Evolutionary conservation across 2,329 filamentous ascomycete genomes (phyloP).

Genomic region (Ceratocystis alfenasii): DNA sequence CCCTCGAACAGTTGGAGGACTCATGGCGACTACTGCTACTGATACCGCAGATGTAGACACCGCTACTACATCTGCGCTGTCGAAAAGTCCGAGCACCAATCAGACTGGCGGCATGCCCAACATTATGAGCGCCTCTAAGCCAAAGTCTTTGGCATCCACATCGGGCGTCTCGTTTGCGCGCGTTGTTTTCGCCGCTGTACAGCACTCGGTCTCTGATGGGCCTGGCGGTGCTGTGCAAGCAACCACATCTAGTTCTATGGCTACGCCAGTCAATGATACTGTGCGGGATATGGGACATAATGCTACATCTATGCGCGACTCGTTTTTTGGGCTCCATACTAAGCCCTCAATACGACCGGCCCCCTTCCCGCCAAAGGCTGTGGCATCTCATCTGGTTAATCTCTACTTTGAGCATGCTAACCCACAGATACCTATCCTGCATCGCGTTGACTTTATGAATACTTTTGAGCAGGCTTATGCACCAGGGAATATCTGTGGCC

Average conservation of each 20-base stretch:
- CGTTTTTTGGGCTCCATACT: conserved; percentile 91
- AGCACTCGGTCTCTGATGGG: conserved; percentile 49
- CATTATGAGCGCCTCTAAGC: conserved; percentile 65
- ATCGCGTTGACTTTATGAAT: conserved; percentile 78
- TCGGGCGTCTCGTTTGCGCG: conserved; percentile 89
- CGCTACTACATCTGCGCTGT: background rate
- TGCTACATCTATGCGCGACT: conserved; percentile 74
- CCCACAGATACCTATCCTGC: conserved; percentile 85
- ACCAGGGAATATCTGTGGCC: conserved; percentile 52
- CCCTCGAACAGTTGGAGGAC: background rate
- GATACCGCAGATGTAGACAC: background rate
- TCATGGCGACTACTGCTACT: background rate
- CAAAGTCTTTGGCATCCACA: conserved; percentile 69
- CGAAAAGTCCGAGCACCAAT: conserved; percentile 1
- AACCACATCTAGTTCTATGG: conserved; percentile 25
- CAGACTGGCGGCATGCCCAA: conserved; percentile 50
- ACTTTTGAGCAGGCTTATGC: conserved; percentile 75
- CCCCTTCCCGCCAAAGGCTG: conserved; percentile 64
- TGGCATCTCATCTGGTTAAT: conserved; percentile 60
- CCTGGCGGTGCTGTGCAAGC: conserved; percentile 25
- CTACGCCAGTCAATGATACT: background rate
- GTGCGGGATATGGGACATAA: conserved; percentile 29
- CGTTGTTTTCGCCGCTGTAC: conserved; percentile 88
- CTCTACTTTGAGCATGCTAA: conserved; percentile 96
- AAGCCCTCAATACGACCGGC: conserved; percentile 78